These are phyloP conservation scores for Polymyxa betae DNA, from an alignment of 208 protist species.

Conservation along the genomic window DNA sequence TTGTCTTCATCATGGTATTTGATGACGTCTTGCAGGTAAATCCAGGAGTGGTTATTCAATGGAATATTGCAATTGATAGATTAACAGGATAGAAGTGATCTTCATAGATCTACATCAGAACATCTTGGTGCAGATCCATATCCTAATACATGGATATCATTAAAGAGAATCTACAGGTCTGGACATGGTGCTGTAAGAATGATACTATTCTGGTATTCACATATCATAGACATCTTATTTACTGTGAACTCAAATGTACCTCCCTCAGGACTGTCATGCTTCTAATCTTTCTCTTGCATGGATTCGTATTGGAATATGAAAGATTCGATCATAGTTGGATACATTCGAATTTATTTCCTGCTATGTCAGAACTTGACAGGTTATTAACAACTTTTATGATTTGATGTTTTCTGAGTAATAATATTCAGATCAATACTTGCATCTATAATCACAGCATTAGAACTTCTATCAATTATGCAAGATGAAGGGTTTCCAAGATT, in stretches of 20 bases:
- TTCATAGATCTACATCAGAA: neutral
- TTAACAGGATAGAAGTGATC: too few species aligned
- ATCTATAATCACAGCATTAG: neutral
- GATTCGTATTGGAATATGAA: neutral
- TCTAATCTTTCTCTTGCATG: neutral
- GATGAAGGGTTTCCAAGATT: slow-evolving; percentile 36
- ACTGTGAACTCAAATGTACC: neutral
- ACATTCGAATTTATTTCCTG: slow-evolving; percentile 12
- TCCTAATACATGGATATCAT: slow-evolving; percentile 16
- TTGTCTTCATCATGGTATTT: slow-evolving; percentile 41
- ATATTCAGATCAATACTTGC: slow-evolving; percentile 20
- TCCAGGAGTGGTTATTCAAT: neutral
- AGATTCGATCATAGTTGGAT: neutral
- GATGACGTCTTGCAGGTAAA: slow-evolving; percentile 40
- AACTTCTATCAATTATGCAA: slow-evolving; percentile 19
- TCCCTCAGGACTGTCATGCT: neutral
- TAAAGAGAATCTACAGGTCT: slow-evolving; percentile 7
- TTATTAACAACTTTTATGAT: neutral
- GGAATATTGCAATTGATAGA: neutral
- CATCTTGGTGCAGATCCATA: slow-evolving; percentile 1
- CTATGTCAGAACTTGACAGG: slow-evolving; percentile 40
- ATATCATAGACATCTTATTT: neutral
- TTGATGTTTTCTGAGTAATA: neutral
- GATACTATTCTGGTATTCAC: slow-evolving; percentile 18
- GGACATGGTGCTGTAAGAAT: neutral